A percentile compares a stretch with the other conserved stretches of the same genome.
Evolutionary conservation across 345 rosid genomes (phyloP).

Genomic region (Lumnitzera littorea): DNA sequence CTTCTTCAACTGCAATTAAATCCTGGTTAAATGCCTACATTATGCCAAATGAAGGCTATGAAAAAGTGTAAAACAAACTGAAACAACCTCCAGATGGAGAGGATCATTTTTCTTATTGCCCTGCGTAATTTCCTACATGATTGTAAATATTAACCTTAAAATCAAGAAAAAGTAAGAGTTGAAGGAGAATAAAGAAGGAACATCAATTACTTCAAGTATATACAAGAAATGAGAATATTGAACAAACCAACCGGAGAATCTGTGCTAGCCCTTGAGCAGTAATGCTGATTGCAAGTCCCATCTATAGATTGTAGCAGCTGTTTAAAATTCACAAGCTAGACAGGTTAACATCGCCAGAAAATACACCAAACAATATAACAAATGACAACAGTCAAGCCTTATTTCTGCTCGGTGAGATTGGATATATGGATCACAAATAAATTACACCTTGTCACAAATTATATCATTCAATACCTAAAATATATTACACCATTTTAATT

Average conservation of each 20-base stretch:
- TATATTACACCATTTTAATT: no score
- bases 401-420: not conserved
- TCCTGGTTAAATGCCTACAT: constrained; percentile 6
- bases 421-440: no score
- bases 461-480: no score
- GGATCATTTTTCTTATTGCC: constrained; percentile 42
- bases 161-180: not conserved
- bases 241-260: constrained; percentile 46
- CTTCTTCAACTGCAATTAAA: constrained; percentile 45
- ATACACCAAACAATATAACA: not conserved
- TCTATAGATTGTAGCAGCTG: constrained; percentile 63
- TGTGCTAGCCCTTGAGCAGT: constrained; percentile 20
- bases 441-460: no score
- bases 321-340: constrained; percentile 5
- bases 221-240: constrained; percentile 11
- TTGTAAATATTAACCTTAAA: constrained; percentile 2
- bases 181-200: constrained; percentile 7
- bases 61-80: constrained; percentile 5
- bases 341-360: not conserved
- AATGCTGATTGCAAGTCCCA: constrained; percentile 36
- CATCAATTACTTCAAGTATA: constrained; percentile 2
- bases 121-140: constrained; percentile 36
- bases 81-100: constrained; percentile 58
- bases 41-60: not conserved
- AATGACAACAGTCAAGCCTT: not conserved